phyloP scores from a whole-genome alignment of 805 yeast genomes.

The Teunomyces gatunensis region DNA sequence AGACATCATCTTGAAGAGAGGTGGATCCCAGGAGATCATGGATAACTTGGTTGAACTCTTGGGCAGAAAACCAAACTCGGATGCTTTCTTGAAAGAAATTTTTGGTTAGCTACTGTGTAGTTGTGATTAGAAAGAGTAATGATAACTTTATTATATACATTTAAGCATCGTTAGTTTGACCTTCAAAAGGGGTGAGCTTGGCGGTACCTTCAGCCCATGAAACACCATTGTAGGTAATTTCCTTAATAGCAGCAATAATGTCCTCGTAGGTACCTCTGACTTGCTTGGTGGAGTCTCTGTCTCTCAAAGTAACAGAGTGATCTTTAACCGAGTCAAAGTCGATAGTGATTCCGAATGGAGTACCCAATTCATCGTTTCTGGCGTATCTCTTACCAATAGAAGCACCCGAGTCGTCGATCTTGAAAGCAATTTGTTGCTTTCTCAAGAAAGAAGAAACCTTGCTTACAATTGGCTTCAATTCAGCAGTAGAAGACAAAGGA shows the following conservation, averaged over 20 bases:
- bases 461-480: constrained; percentile 71
- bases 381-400: constrained; percentile 98
- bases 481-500: constrained; percentile 84
- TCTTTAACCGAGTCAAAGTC: constrained; percentile 92
- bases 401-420: constrained; percentile 95
- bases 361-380: constrained; percentile 97
- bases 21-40: constrained; percentile 71
- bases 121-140: not conserved
- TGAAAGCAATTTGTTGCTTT: constrained; percentile 82
- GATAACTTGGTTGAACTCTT: constrained; percentile 62
- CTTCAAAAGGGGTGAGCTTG: constrained; percentile 66
- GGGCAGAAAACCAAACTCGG: constrained; percentile 73
- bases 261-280: constrained; percentile 86
- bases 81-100: constrained; percentile 65
- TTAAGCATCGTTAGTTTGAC: constrained; percentile 48
- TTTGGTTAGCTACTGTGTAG: constrained; percentile 23
- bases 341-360: constrained; percentile 96
- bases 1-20: constrained; percentile 64
- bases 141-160: not conserved
- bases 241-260: constrained; percentile 66
- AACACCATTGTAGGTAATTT: constrained; percentile 68
- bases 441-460: constrained; percentile 71
- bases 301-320: constrained; percentile 88
- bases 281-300: constrained; percentile 94
- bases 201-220: constrained; percentile 87